These are phyloP conservation scores for Fusarium buharicum DNA, from an alignment of 2,329 filamentous ascomycete species.

Conservation along the genomic window DNA sequence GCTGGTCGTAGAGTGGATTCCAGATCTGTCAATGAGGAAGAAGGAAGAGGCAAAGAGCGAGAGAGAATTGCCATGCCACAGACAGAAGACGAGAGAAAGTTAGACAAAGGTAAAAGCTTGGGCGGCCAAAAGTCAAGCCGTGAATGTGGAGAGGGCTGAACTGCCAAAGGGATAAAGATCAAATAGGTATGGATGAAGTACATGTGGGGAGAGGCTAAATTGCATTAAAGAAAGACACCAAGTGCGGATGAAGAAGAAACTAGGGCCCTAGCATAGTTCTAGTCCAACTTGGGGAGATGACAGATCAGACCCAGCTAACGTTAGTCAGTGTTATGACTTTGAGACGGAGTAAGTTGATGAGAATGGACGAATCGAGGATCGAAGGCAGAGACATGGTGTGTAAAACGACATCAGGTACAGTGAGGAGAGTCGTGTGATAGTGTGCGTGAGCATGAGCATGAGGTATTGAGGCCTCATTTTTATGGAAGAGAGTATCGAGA, in stretches of 20 bases:
- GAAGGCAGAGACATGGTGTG: slow-evolving; percentile 44
- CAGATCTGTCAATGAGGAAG: too few relatives aligned
- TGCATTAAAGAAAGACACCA: slow-evolving; percentile 16
- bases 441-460: slow-evolving; percentile 4
- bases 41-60: slow-evolving; percentile 2
- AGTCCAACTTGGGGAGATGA: slow-evolving; percentile 30
- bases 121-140: slow-evolving; percentile 13
- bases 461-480: slow-evolving; percentile 9
- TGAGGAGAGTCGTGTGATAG: slow-evolving; percentile 24
- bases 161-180: slow-evolving; percentile 30
- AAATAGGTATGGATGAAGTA: slow-evolving; percentile 24
- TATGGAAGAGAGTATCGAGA: neutral
- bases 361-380: slow-evolving; percentile 36
- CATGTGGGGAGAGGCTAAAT: slow-evolving; percentile 32
- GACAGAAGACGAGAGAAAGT: neutral
- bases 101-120: slow-evolving; percentile 18
- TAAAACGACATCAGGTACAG: slow-evolving; percentile 43
- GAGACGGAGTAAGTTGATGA: slow-evolving; percentile 11
- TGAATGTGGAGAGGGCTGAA: slow-evolving; percentile 34
- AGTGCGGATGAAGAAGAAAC: slow-evolving; percentile 38
- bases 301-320: slow-evolving; percentile 17
- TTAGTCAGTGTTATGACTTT: slow-evolving; percentile 10
- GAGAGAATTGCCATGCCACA: slow-evolving; percentile 21
- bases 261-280: slow-evolving; percentile 12
- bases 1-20: neutral